Base-by-base conservation (phyloP, 2,329 filamentous ascomycete genomes). In the Neonectria ditissima region DNA sequence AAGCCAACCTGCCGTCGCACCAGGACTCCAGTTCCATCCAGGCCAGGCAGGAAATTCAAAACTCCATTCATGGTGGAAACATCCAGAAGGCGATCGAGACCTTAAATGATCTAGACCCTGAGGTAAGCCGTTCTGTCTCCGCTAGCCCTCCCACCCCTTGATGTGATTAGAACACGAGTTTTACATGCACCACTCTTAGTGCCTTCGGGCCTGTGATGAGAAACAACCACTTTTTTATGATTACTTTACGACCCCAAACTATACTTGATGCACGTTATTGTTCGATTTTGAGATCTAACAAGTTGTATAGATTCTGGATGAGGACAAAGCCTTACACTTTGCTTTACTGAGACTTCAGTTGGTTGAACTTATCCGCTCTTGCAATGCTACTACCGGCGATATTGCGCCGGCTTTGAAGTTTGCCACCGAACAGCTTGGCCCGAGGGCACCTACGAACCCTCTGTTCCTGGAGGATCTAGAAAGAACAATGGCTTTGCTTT, bases 121-220 rank as follows among this genome's bases (percentile, higher is more conserved):
- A 96, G 87, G 96, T 99, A 89, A 81, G 92, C 76, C 45, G 20
- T 28, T 11, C n/a, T 39, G 41, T 51, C 51, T 39, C 24, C 54
- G 50, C 66, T 39, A 39, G 28, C 18, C 1, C 34, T 30, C 13
- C 51, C 44, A 26, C 34, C 8, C 34, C 34, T 55, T 56, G 87
- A 4, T 81, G 94, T 96, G 96, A 99, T 99, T 97, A 97, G 85
- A 92, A 85, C 76, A 78, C 76, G 83, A 87, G 86, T 91, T 94
- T 89, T 97, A 86, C 95, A 99, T 99, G 96, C 96, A 99, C 96
- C 96, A 99, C 96, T 94, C 96, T 93, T 96, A 98, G 88, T 85
- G 85, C 86, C 89, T 89, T 87, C 84, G 85, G 88, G 89, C 90
- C 88, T 81, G 88, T 96, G 96, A 97, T 97, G 95, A 98, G 87